Evolutionary conservation across 2,329 filamentous ascomycete species (phyloP).

Genomic region (Penicillium brasilianum): DNA sequence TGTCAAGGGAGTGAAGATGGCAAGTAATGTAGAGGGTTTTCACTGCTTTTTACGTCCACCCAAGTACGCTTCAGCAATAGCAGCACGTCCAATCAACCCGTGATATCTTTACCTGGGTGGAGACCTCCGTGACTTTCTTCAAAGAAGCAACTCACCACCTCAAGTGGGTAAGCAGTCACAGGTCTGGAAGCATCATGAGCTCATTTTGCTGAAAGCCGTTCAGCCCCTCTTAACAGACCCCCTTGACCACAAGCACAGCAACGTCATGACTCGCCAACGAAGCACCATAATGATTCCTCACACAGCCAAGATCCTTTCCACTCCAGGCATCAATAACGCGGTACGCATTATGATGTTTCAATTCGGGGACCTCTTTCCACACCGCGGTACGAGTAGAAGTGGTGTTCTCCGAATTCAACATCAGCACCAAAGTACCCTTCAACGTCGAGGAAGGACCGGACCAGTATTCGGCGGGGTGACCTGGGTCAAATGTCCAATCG

Average conservation of each 20-base stretch:
- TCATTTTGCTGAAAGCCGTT: background rate
- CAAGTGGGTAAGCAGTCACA: background rate
- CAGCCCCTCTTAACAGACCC: slow-evolving; percentile 9
- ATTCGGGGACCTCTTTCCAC: slow-evolving; percentile 40
- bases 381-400: slow-evolving; percentile 31
- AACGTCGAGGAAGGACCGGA: slow-evolving; percentile 38
- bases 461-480: slow-evolving; percentile 45
- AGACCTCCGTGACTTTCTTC: no score
- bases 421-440: slow-evolving; percentile 38
- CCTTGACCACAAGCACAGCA: slow-evolving; percentile 37
- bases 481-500: slow-evolving; percentile 42
- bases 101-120: no score
- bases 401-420: slow-evolving; percentile 38
- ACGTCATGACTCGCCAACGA: slow-evolving; percentile 38
- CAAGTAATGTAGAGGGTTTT: no score
- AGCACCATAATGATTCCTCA: slow-evolving; percentile 30
- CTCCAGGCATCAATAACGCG: slow-evolving; percentile 38
- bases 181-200: background rate
- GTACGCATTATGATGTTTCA: slow-evolving; percentile 27
- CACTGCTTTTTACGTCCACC: no score
- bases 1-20: no score
- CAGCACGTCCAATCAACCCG: no score
- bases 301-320: slow-evolving; percentile 38
- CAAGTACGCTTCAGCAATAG: no score
- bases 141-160: no score